phyloP scores from a whole-genome alignment of 2,329 filamentous ascomycete species.

The Fusarium clavum region DNA sequence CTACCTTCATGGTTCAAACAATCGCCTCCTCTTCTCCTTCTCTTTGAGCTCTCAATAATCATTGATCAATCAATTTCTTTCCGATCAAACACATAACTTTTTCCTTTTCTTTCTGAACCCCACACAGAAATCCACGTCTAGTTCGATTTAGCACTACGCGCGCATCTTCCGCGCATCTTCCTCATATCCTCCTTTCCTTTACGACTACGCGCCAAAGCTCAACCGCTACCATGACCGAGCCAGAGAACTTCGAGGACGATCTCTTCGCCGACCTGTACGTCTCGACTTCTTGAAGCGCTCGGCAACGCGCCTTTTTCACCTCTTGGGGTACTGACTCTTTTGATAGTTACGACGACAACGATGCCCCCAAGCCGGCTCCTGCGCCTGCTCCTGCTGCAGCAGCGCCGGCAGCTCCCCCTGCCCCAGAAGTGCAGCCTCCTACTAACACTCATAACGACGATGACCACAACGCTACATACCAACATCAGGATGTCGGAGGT shows the following conservation, averaged over 20 bases:
- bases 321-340: conserved; percentile 11
- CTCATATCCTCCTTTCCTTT: conserved; percentile 17
- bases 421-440: conserved; percentile 43
- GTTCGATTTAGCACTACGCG: background rate
- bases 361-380: conserved; percentile 55
- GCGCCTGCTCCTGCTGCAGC: conserved; percentile 48
- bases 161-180: conserved; percentile 12
- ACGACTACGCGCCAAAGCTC: conserved; percentile 15
- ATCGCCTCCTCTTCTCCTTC: conserved; percentile 33
- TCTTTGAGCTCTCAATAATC: conserved; percentile 19
- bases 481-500: conserved; percentile 43
- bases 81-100: background rate
- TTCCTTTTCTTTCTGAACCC: background rate
- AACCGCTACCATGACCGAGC: conserved; percentile 74
- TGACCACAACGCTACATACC: conserved; percentile 37
- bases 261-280: conserved; percentile 94
- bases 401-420: conserved; percentile 36
- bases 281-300: background rate
- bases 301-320: background rate
- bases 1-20: conserved; percentile 31
- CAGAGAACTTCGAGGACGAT: conserved; percentile 89
- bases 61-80: conserved; percentile 3
- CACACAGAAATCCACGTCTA: background rate
- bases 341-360: conserved; percentile 74
- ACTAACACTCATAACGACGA: conserved; percentile 44